Percentiles rank a stretch among this genome's conserved stretches.
These are phyloP conservation scores for Schrenkiella parvula DNA, from an alignment of 345 rosid species.

Conservation along the genomic window DNA sequence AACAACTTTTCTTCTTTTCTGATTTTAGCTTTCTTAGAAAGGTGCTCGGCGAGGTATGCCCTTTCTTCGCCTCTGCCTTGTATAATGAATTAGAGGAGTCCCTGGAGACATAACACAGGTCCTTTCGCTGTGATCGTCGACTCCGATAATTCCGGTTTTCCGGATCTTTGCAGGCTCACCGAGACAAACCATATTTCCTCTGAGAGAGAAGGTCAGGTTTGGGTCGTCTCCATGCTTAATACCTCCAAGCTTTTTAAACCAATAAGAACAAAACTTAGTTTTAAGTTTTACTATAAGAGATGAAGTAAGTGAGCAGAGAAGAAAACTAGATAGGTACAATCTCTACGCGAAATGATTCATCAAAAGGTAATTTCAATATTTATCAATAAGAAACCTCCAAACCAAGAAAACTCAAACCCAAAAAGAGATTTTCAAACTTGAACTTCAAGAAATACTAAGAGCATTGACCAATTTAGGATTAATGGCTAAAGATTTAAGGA, in stretches of 20 bases:
- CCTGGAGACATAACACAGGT: slow-evolving; percentile 39
- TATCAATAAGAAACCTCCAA: background rate
- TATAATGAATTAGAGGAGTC: slow-evolving; percentile 44
- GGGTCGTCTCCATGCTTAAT: slow-evolving; percentile 49
- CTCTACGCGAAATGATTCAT: background rate
- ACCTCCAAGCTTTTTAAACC: slow-evolving; percentile 47
- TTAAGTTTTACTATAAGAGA: background rate
- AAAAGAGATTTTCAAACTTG: background rate
- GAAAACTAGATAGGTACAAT: background rate
- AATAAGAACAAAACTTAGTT: too few relatives aligned
- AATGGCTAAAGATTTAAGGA: background rate
- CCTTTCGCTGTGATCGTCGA: background rate
- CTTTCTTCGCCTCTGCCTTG: slow-evolving; percentile 49
- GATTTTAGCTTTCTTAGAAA: slow-evolving; percentile 14
- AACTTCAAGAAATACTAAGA: background rate
- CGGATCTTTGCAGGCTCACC: slow-evolving; percentile 43
- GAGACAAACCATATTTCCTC: slow-evolving; percentile 27
- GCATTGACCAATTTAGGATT: too few relatives aligned
- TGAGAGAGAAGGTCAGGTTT: slow-evolving; percentile 46
- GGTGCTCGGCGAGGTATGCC: slow-evolving; percentile 78
- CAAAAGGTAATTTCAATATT: background rate
- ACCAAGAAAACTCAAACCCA: too few relatives aligned
- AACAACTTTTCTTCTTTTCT: background rate
- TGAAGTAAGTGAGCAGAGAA: background rate
- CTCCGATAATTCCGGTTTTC: slow-evolving; percentile 33